Conservation (phyloP, 2,329 filamentous ascomycete species). For the Fusarium sp. region DNA sequence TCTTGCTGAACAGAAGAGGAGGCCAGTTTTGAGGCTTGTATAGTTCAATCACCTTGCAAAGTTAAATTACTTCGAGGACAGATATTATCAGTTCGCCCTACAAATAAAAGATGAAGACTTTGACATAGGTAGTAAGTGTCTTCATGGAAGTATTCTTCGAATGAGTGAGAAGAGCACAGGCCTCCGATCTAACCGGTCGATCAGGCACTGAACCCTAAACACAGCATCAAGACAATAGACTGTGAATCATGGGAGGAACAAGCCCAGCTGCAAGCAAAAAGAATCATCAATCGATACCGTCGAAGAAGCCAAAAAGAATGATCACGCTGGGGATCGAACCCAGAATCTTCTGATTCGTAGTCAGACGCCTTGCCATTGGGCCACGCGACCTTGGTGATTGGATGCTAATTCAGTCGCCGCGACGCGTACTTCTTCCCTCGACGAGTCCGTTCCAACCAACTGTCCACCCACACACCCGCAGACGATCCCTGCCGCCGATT, state of each 20-base stretch:
- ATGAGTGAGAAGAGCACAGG: background rate
- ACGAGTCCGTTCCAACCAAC: background rate
- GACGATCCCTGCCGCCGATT: slow-evolving; percentile 32
- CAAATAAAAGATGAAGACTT: background rate
- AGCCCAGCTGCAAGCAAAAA: background rate
- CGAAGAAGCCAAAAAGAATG: slow-evolving; percentile 10
- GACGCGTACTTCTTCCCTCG: background rate
- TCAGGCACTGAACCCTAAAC: background rate
- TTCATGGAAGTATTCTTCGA: background rate
- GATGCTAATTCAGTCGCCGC: background rate
- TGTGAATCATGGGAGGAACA: background rate
- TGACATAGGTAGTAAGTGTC: background rate
- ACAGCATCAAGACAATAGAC: background rate
- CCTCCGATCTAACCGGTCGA: background rate
- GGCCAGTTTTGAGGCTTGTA: too few relatives aligned
- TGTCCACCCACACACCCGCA: background rate
- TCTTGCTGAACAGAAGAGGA: background rate
- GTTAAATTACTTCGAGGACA: background rate
- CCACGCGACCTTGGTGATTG: slow-evolving; percentile 34
- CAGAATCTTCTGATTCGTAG: slow-evolving; percentile 50
- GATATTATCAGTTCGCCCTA: background rate
- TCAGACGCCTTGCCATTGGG: slow-evolving; percentile 50
- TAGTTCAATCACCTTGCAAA: background rate
- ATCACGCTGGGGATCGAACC: slow-evolving; percentile 47
- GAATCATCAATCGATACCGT: background rate